These are phyloP conservation scores for Physcomitrellopsis africana DNA, from an alignment of 225 moss, liverwort and hornwort genomes.

Conservation along the genomic window DNA sequence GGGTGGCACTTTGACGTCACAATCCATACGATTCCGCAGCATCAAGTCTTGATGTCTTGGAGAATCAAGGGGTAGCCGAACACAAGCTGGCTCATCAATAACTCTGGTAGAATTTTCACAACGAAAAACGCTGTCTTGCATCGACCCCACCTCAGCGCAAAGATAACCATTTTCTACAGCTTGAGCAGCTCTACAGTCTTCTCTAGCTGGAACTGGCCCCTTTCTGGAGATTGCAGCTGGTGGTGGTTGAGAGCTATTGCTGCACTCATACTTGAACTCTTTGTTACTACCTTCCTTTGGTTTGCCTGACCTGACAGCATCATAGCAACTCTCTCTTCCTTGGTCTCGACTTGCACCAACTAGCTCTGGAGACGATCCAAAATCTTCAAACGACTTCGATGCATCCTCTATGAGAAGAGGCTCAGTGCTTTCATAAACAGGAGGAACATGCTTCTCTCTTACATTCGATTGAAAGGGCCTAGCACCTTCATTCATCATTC, in stretches of 20 bases:
- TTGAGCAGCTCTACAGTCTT: conserved; percentile 3
- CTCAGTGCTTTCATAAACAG: conserved; percentile 23
- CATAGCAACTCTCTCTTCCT: conserved; percentile 29
- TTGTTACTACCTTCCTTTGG: conserved; percentile 27
- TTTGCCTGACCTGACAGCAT: conserved; percentile 11
- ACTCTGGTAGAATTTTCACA: conserved; percentile 6
- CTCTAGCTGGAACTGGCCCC: conserved; percentile 22
- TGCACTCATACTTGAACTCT: conserved; percentile 17
- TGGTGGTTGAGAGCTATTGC: conserved; percentile 26
- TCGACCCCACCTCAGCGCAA: conserved; percentile 12
- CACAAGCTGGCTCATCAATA: conserved; percentile 6
- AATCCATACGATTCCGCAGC: background rate
- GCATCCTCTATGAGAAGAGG: conserved; percentile 40
- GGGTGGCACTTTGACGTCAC: background rate
- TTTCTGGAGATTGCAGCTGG: conserved; percentile 15
- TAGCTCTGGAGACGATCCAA: conserved; percentile 24
- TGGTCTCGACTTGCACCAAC: conserved; percentile 16
- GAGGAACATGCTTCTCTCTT: conserved; percentile 27
- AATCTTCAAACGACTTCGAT: conserved; percentile 30
- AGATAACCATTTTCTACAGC: conserved; percentile 2
- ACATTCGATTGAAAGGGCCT: conserved; percentile 37
- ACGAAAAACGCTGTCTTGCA: conserved; percentile 8
- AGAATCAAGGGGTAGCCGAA: background rate
- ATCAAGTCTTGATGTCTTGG: conserved; percentile 20
- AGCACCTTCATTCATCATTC: conserved; percentile 29